These are phyloP conservation scores for Cerioporus squamosus DNA, from an alignment of 1,284 basidiomycete species.

Conservation along the genomic window DNA sequence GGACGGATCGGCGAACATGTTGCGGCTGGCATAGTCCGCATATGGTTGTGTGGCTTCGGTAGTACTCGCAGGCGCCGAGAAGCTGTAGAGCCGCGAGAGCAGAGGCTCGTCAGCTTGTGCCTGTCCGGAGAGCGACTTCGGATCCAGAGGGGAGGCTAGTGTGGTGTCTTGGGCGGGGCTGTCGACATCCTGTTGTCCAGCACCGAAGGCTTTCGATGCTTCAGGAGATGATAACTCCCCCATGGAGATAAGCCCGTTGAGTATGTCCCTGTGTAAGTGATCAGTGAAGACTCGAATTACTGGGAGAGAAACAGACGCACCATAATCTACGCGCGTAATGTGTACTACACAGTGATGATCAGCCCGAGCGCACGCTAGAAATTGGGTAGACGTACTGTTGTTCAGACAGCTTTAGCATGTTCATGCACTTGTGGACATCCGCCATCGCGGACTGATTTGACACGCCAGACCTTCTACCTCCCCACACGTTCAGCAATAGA, in stretches of 20 bases:
- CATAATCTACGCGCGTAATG: constrained; percentile 2
- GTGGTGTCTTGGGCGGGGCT: too few relatives aligned
- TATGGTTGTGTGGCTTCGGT: not conserved
- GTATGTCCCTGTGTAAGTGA: constrained; percentile 1
- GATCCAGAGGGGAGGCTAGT: too few relatives aligned
- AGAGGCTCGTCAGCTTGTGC: too few relatives aligned
- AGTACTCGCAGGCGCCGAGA: too few relatives aligned
- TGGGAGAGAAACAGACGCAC: not conserved
- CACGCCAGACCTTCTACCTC: constrained; percentile 61
- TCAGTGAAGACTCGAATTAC: not conserved
- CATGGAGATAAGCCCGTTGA: constrained; percentile 6
- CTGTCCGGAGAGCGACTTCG: too few relatives aligned
- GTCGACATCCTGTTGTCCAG: too few relatives aligned
- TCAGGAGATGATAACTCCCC: constrained; percentile 9
- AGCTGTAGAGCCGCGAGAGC: too few relatives aligned
- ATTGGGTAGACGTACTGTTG: constrained; percentile 37
- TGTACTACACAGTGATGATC: not conserved
- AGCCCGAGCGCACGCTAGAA: too few relatives aligned
- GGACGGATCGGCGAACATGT: not conserved
- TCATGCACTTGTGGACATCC: constrained; percentile 74
- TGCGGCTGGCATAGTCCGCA: not conserved
- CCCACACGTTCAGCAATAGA: constrained; percentile 77
- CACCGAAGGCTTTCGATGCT: not conserved
- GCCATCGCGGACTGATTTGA: constrained; percentile 57
- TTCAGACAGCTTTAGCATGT: constrained; percentile 57